Percentiles rank a stretch among this genome's conserved stretches.
These are phyloP conservation scores for Bisporella sp. DNA, from an alignment of 2,329 filamentous ascomycete genomes.

Conservation along the genomic window DNA sequence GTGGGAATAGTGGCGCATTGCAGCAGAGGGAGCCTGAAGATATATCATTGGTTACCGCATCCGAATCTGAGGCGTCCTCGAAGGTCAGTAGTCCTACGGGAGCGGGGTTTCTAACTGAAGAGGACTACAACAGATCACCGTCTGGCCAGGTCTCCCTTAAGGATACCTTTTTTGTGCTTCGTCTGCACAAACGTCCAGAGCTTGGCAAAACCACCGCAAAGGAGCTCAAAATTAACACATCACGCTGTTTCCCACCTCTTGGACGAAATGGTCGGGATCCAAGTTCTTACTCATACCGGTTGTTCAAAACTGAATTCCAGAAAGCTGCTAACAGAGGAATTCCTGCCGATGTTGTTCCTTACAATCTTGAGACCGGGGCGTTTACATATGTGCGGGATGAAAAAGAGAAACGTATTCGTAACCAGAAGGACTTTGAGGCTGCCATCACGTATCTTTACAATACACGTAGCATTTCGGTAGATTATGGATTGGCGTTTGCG, in stretches of 20 bases:
- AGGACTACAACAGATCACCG: no score
- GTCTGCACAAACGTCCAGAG: no score
- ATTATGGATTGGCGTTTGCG: background rate
- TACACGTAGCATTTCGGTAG: background rate
- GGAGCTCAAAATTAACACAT: background rate
- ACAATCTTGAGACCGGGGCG: background rate
- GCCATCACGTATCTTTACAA: background rate
- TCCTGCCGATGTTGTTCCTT: background rate
- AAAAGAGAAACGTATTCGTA: background rate
- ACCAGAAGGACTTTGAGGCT: background rate
- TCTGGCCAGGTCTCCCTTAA: no score
- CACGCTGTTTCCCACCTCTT: background rate
- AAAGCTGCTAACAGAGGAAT: background rate
- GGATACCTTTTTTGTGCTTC: no score
- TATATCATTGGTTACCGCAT: no score
- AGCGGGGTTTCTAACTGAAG: no score
- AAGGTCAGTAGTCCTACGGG: no score
- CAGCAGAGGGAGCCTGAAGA: no score
- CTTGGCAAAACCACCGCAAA: no score
- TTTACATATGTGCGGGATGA: background rate
- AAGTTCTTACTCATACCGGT: background rate
- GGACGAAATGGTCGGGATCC: background rate
- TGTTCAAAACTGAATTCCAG: background rate
- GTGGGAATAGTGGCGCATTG: no score
- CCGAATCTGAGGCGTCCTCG: no score